Evolutionary conservation across 2,329 filamentous ascomycete species (phyloP), one percentile per base, ranked within the genome.

Genomic region (Calonectria pteridis): DNA sequence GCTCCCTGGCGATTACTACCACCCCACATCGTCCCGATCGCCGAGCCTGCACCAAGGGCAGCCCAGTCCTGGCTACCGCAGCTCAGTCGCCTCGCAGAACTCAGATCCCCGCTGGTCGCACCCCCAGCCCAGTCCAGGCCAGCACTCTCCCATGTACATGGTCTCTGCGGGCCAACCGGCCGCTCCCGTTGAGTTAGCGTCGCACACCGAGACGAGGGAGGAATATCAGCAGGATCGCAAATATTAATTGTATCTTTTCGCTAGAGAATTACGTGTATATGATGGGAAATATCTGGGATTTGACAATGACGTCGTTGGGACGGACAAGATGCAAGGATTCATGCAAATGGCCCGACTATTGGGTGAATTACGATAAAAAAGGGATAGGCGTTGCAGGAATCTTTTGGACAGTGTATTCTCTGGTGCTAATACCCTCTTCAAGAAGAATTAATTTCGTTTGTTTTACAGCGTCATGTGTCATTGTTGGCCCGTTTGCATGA

Each of bases 1-100:
- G 72, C 84, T 90, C 11, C 84, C 87, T 0, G 89, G 89, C 28
- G 89, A 91, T 77, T 89, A 84, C 78, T 87, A 86, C 75, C 83
- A 88, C 55, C 79, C 85, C 6, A 33, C 58, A 16, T 46, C 71
- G 0, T 83, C 85, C 64, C 83, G 83, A 26, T 84, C 85, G 0
- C 83, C 83, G 14, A 77, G 71, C 14, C 63, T 76, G 18, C 66
- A 77, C 4, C 78, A 77, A 4, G 73, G 77, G 16, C 82, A 82
- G 31, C 77, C 78, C 1, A 74, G 77, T 66, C 73, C 78, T 0
- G 75, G 69, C 37, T 81, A 80, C 23, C 78, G 79, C 31, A 74
- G 75, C 64, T 84, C 83, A 1, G 72, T 76, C 49, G 64, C 50
- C 46, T 77, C 76, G 2, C 69, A 73, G 43, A 46, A 68, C 0